A percentile compares a stretch with the other conserved stretches of the same genome.
phyloP scores from a whole-genome alignment of 371 early-diverging fungal genomes.

The Mortierella sp. region DNA sequence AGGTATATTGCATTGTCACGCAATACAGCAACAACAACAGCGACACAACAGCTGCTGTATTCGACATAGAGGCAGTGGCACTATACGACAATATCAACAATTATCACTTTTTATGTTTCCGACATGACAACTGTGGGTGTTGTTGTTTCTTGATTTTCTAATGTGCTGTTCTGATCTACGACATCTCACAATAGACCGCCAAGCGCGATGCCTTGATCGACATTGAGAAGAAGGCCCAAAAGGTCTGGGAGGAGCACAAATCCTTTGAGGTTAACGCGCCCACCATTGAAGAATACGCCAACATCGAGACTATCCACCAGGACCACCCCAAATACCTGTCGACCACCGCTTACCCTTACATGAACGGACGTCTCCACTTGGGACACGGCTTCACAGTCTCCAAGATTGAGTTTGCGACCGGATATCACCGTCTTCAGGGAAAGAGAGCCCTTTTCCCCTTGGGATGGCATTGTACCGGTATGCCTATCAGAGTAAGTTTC shows the following conservation, averaged over 20 bases:
- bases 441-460: slow-evolving; percentile 98
- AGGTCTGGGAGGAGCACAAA: slow-evolving; percentile 83
- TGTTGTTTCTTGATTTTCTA: background rate
- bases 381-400: slow-evolving; percentile 99
- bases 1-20: slow-evolving; percentile 10
- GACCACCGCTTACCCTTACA: slow-evolving; percentile 99
- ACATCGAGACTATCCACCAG: slow-evolving; percentile 69
- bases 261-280: slow-evolving; percentile 94
- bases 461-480: slow-evolving; percentile 99
- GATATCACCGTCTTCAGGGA: slow-evolving; percentile 96
- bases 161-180: background rate
- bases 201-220: slow-evolving; percentile 90
- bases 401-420: slow-evolving; percentile 97
- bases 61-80: no score
- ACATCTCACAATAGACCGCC: slow-evolving; percentile 65
- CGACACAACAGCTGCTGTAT: background rate
- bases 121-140: background rate
- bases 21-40: no score
- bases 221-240: slow-evolving; percentile 85
- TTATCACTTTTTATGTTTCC: background rate
- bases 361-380: slow-evolving; percentile 99
- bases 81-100: background rate
- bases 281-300: slow-evolving; percentile 69
- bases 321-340: slow-evolving; percentile 94
- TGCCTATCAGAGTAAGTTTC: slow-evolving; percentile 97